These are phyloP conservation scores for Apiospora hydei DNA, from an alignment of 2,329 filamentous ascomycete genomes.

Conservation along the genomic window DNA sequence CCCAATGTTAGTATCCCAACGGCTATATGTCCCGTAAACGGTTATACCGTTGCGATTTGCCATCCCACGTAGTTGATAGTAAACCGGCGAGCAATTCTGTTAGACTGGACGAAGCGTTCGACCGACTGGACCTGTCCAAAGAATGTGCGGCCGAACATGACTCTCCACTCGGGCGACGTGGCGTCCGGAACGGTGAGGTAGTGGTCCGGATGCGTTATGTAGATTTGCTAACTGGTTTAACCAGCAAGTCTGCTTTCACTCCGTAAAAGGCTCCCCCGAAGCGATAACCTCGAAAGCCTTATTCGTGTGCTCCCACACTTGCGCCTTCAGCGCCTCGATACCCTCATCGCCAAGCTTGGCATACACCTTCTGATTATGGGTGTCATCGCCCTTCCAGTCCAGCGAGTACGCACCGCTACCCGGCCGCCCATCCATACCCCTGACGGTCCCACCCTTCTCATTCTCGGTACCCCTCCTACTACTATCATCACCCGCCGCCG, in stretches of 20 bases:
- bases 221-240: not conserved
- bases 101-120: no score
- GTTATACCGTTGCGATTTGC: no score
- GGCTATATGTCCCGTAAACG: no score
- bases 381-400: constrained; percentile 5
- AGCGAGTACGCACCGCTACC: constrained; percentile 20
- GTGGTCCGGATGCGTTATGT: no score
- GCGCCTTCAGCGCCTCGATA: constrained; percentile 23
- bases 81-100: no score
- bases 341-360: constrained; percentile 29
- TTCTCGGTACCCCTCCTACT: not conserved
- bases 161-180: no score
- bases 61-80: no score
- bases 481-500: not conserved
- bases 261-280: not conserved
- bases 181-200: no score
- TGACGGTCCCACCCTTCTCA: constrained; percentile 25
- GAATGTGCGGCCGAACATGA: no score
- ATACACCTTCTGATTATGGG: not conserved
- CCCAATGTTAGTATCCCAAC: no score
- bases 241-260: no score
- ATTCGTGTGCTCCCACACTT: constrained; percentile 15
- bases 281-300: constrained; percentile 24
- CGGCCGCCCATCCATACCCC: constrained; percentile 9
- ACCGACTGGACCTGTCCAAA: no score